phyloP scores from a whole-genome alignment of 495 filamentous ascomycete species.

The Neurospora sp. region DNA sequence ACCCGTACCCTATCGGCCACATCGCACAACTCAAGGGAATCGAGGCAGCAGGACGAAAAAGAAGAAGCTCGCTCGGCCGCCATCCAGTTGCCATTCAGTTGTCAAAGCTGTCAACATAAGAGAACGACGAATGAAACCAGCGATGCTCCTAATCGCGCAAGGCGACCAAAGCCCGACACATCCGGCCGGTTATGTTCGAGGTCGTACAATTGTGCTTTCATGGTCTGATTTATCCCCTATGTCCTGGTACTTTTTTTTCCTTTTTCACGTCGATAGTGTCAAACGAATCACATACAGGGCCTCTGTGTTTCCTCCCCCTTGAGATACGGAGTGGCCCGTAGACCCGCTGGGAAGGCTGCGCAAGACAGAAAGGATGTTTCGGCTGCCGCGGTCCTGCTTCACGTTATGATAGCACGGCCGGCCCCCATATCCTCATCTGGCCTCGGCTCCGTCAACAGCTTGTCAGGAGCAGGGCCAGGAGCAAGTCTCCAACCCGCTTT shows the following conservation, averaged over 20 bases:
- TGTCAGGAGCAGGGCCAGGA: background rate
- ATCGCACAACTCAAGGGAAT: background rate
- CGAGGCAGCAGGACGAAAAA: background rate
- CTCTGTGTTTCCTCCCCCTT: constrained; percentile 6
- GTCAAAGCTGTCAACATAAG: background rate
- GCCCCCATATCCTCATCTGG: background rate
- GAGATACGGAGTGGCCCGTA: background rate
- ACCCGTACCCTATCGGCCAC: background rate
- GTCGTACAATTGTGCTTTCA: background rate
- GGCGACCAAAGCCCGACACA: background rate
- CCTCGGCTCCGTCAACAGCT: background rate
- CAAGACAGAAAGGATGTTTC: constrained; percentile 3
- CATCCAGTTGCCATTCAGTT: background rate
- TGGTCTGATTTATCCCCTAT: background rate
- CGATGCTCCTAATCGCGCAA: background rate
- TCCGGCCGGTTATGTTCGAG: background rate
- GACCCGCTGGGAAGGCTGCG: background rate
- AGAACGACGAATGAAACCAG: background rate
- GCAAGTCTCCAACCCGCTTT: background rate
- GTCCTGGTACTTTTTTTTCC: background rate
- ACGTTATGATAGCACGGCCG: background rate
- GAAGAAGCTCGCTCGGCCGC: background rate
- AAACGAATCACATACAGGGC: constrained; percentile 1
- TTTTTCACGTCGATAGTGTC: background rate
- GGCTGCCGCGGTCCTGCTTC: constrained; percentile 3